Conservation (phyloP, 1,284 basidiomycete genomes). For the Ceratobasidium sp. region DNA sequence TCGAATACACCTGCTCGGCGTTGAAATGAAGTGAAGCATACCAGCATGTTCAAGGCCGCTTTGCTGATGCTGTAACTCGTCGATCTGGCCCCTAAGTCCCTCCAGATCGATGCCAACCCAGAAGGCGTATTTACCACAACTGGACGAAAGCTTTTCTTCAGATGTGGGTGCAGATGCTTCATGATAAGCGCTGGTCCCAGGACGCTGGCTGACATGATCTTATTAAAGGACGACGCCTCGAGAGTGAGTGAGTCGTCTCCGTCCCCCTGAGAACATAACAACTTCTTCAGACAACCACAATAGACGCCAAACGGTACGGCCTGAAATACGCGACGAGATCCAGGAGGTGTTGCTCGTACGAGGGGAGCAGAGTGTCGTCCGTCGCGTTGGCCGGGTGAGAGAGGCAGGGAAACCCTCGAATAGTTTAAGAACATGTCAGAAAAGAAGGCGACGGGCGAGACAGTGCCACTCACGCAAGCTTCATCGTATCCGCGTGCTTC, state of each 20-base stretch:
- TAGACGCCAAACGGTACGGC: background rate
- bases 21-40: slow-evolving; percentile 31
- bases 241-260: slow-evolving; percentile 33
- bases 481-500: slow-evolving; percentile 16
- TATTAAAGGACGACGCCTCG: slow-evolving; percentile 27
- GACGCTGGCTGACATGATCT: slow-evolving; percentile 51
- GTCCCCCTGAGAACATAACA: slow-evolving; percentile 46
- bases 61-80: slow-evolving; percentile 49
- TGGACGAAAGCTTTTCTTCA: slow-evolving; percentile 53
- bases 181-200: slow-evolving; percentile 54
- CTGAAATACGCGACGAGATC: slow-evolving; percentile 19
- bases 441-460: background rate
- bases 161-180: slow-evolving; percentile 51
- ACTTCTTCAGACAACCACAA: slow-evolving; percentile 15
- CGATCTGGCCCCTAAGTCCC: slow-evolving; percentile 47
- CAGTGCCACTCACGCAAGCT: slow-evolving; percentile 9
- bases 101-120: slow-evolving; percentile 52
- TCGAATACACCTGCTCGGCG: too few species aligned
- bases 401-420: slow-evolving; percentile 24
- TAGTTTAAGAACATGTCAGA: background rate
- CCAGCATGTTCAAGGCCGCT: slow-evolving; percentile 49
- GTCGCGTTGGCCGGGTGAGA: slow-evolving; percentile 2
- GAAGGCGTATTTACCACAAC: slow-evolving; percentile 56
- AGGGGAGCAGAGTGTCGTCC: slow-evolving; percentile 12
- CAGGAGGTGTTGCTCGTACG: slow-evolving; percentile 5